Evolutionary conservation across 202 grass and related monocot species (phyloP).

Genomic region (Cymbopogon flexuosus): DNA sequence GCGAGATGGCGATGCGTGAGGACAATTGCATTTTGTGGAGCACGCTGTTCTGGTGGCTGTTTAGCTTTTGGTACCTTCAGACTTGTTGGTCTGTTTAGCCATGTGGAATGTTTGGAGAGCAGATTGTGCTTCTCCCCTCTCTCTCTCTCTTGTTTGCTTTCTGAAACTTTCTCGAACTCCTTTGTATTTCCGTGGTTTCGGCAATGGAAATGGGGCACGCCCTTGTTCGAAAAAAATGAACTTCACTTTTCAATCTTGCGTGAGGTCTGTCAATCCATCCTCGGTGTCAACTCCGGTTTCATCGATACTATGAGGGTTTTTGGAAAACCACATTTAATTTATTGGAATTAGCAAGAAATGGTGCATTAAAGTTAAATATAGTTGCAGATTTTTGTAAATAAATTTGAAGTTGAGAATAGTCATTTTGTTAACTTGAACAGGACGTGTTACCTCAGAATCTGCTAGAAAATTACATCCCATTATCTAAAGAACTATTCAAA

Average conservation of each 20-base stretch:
- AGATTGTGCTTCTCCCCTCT: no score
- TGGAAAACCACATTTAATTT: neutral
- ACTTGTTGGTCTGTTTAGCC: no score
- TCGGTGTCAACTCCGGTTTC: neutral
- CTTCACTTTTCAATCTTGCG: slow-evolving; percentile 62
- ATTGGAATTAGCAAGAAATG: neutral
- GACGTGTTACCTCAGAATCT: neutral
- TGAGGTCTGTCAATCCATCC: slow-evolving; percentile 32
- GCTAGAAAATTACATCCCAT: neutral
- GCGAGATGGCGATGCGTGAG: no score
- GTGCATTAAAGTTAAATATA: no score
- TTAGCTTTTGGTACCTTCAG: no score
- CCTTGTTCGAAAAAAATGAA: neutral
- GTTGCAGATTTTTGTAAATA: neutral
- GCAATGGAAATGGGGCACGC: no score
- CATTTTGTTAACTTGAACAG: slow-evolving; percentile 21
- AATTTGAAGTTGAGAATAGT: neutral
- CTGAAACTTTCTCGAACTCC: no score
- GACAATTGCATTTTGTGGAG: no score
- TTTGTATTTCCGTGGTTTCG: no score
- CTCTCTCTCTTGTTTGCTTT: no score
- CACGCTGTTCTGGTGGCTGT: no score
- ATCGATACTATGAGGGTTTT: neutral
- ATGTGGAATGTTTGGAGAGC: no score
- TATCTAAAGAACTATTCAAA: neutral